phyloP scores from a whole-genome alignment of 495 filamentous ascomycete genomes.

The Hyaloscypha bicolor region DNA sequence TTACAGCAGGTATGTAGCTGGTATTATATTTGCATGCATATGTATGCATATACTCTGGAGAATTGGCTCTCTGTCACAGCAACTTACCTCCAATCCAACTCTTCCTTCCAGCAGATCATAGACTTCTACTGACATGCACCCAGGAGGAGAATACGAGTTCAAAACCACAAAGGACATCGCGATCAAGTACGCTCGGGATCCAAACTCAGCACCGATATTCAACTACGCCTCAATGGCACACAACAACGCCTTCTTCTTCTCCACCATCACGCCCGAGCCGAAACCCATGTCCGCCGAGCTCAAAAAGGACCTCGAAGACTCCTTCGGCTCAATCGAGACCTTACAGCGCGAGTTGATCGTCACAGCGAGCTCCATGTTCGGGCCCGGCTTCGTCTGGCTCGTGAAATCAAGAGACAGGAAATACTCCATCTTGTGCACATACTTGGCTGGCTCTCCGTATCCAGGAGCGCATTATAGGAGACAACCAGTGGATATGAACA shows the following conservation, averaged over 20 bases:
- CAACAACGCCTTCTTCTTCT: conserved; percentile 98
- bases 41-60: not conserved
- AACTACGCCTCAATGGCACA: conserved; percentile 95
- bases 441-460: conserved; percentile 89
- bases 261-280: conserved; percentile 43
- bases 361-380: conserved; percentile 91
- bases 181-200: conserved; percentile 75
- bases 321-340: conserved; percentile 81
- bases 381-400: conserved; percentile 95
- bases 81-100: not conserved
- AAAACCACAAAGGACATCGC: conserved; percentile 61
- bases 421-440: conserved; percentile 72
- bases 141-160: conserved; percentile 24
- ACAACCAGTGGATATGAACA: conserved; percentile 83
- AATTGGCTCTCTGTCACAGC: not conserved
- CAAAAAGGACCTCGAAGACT: conserved; percentile 51
- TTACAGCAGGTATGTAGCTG: conserved; percentile 66
- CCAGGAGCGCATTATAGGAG: conserved; percentile 79
- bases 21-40: not conserved
- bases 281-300: conserved; percentile 56
- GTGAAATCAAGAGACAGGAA: conserved; percentile 50
- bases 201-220: conserved; percentile 76
- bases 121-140: conserved; percentile 13
- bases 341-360: conserved; percentile 76
- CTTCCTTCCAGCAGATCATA: not conserved